phyloP scores from a whole-genome alignment of 768 basidiomycete species.

The Phlebiopsis flavidoalba region DNA sequence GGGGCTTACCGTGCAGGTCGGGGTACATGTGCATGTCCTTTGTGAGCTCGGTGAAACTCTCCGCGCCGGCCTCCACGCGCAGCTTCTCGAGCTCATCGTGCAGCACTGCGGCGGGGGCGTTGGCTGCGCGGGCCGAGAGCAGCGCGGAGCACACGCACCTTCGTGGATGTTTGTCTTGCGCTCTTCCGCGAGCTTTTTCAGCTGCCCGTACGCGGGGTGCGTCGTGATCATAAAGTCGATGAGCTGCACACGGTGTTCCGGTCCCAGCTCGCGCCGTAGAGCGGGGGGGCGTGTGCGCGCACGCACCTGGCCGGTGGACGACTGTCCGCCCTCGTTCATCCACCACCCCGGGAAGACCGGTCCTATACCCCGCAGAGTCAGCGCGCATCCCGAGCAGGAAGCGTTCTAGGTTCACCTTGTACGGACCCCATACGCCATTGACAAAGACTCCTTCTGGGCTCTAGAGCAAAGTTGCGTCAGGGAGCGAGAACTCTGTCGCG shows the following conservation, averaged over 20 bases:
- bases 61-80: slow-evolving; percentile 44
- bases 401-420: slow-evolving; percentile 42
- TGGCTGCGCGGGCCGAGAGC: not conserved
- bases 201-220: slow-evolving; percentile 76
- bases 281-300: not conserved
- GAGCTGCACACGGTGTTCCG: slow-evolving; percentile 40
- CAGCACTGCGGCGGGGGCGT: slow-evolving; percentile 45
- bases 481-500: not conserved
- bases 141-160: slow-evolving; percentile 31
- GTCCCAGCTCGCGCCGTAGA: not conserved
- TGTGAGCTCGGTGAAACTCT: slow-evolving; percentile 76
- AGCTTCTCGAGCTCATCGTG: slow-evolving; percentile 69
- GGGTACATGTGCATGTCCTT: slow-evolving; percentile 94
- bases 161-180: slow-evolving; percentile 54
- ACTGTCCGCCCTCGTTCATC: slow-evolving; percentile 99
- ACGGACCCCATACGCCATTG: slow-evolving; percentile 90
- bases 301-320: slow-evolving; percentile 88
- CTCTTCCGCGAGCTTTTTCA: slow-evolving; percentile 58
- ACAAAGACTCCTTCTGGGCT: slow-evolving; percentile 83
- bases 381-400: slow-evolving; percentile 7
- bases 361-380: slow-evolving; percentile 39
- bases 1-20: slow-evolving; percentile 74
- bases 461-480: slow-evolving; percentile 30
- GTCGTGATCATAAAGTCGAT: slow-evolving; percentile 95
- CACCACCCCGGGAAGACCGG: slow-evolving; percentile 92